Evolutionary conservation across 192 early-diverging fungal species (phyloP).

Genomic region (Backusella sp.): DNA sequence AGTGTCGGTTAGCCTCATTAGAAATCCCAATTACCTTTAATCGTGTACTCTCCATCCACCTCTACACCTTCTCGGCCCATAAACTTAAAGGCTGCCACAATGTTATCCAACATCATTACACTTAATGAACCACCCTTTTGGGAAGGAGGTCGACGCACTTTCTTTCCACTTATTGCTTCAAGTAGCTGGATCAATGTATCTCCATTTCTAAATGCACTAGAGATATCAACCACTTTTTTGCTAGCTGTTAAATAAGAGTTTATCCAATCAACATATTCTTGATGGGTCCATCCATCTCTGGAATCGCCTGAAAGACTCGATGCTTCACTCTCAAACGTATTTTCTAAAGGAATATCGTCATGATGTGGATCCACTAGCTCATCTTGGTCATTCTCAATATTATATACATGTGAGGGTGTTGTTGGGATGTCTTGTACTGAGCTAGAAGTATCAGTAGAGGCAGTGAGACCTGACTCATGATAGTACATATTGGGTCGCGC

Average conservation of each 20-base stretch:
- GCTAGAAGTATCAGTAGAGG: not conserved
- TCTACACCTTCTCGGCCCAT: constrained; percentile 55
- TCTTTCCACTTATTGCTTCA: constrained; percentile 46
- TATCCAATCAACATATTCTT: constrained; percentile 50
- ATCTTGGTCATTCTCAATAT: constrained; percentile 14
- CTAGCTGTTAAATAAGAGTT: constrained; percentile 40
- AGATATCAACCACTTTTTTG: constrained; percentile 42
- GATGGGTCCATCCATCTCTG: constrained; percentile 24
- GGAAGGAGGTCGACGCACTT: constrained; percentile 43
- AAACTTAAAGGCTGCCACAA: constrained; percentile 55
- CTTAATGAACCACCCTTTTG: constrained; percentile 45
- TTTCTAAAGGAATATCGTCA: not conserved
- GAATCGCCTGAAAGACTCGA: not conserved
- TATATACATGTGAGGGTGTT: not conserved
- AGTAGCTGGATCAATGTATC: constrained; percentile 48
- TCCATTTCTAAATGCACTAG: constrained; percentile 45
- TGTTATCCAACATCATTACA: constrained; percentile 51
- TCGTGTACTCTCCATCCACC: constrained; percentile 50
- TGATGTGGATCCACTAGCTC: constrained; percentile 32
- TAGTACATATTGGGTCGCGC: not conserved
- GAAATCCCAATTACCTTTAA: constrained; percentile 40
- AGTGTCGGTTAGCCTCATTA: not conserved
- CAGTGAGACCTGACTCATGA: constrained; percentile 20
- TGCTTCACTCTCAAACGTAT: not conserved
- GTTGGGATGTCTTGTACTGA: not conserved